Base-by-base conservation (phyloP, 2,329 filamentous ascomycete genomes). In the Coniochaeta ligniaria region DNA sequence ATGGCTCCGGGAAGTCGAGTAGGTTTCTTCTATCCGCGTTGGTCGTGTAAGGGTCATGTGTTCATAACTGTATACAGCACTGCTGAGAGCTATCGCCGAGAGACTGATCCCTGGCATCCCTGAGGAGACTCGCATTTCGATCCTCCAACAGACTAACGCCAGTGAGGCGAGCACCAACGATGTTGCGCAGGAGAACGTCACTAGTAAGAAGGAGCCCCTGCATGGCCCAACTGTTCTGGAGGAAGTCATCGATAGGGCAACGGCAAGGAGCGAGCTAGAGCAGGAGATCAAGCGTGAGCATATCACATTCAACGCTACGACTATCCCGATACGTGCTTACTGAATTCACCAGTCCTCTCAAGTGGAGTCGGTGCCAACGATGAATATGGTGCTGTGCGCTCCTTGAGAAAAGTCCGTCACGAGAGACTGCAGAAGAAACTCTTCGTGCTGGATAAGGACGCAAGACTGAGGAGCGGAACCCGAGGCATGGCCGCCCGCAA, bases 1-100 rank as follows among this genome's bases (percentile, higher is more conserved):
- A 96, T 73, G 91, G 91, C 0, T 89, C 87, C 1, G 92, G 91
- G 6, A 96, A 96, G 70, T 93, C 90, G 4, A 94, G 86, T 88
- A 73, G 72, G 80, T 43, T 14, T 36, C 35, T 14, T 14, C n/a
- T n/a, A n/a, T 36, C 16, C 17, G 6, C 31, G 28, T 6, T 14
- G 31, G 17, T 26, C 28, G 14, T 38, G 31, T 11, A 12, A 56
- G 4, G 47, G 2, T 6, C 24, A 17, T 4, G n/a, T 52, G 24
- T 24, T 36, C 11, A 55, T 8, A n/a, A 28, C 9, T 50, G 22
- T 59, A 43, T 3, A 26, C 54, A 89, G 87, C 90, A 0, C 74
- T 94, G 7, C 76, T 95, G 17, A 84, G 84, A 68, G 90, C 91
- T 1, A 86, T 96, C 65, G 88, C 86, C 5, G 86, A 92, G 63